These are phyloP conservation scores for Dictyostelium citrinum DNA, from an alignment of 78 protist genomes.

Conservation along the genomic window DNA sequence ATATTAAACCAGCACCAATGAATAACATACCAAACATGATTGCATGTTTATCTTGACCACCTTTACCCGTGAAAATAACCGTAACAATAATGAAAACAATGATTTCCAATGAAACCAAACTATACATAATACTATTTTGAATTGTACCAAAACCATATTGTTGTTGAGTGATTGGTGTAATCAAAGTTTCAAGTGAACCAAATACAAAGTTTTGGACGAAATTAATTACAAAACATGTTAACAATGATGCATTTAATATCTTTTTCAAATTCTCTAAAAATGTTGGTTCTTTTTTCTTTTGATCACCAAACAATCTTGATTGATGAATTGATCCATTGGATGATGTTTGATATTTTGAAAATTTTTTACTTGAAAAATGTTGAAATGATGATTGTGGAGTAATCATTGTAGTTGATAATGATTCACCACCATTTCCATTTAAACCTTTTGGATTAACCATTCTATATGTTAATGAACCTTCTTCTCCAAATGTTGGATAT, in stretches of 20 bases:
- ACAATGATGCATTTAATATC: conserved; percentile 9
- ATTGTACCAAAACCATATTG: conserved; percentile 36
- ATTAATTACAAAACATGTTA: conserved; percentile 62
- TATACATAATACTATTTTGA: conserved; percentile 27
- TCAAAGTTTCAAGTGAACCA: conserved; percentile 46
- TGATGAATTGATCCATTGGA: not conserved
- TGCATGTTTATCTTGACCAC: conserved; percentile 51
- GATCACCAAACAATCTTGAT: not conserved
- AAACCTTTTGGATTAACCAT: not conserved
- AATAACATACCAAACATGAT: conserved; percentile 30
- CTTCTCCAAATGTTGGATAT: not conserved
- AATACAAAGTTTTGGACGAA: conserved; percentile 74
- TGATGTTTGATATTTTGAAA: not conserved
- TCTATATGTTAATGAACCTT: not conserved
- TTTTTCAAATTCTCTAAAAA: conserved; percentile 11
- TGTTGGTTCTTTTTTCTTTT: not conserved
- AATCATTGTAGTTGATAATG: conserved; percentile 3
- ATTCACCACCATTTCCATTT: not conserved
- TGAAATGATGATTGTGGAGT: conserved; percentile 21
- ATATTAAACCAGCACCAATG: conserved; percentile 38
- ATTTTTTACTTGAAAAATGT: not conserved
- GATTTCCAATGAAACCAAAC: conserved; percentile 17
- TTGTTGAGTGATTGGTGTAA: conserved; percentile 47
- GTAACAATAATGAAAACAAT: conserved; percentile 62
- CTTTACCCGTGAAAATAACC: conserved; percentile 12